phyloP scores from a whole-genome alignment of 2,329 filamentous ascomycete species.

The Byssochlamys sp. region DNA sequence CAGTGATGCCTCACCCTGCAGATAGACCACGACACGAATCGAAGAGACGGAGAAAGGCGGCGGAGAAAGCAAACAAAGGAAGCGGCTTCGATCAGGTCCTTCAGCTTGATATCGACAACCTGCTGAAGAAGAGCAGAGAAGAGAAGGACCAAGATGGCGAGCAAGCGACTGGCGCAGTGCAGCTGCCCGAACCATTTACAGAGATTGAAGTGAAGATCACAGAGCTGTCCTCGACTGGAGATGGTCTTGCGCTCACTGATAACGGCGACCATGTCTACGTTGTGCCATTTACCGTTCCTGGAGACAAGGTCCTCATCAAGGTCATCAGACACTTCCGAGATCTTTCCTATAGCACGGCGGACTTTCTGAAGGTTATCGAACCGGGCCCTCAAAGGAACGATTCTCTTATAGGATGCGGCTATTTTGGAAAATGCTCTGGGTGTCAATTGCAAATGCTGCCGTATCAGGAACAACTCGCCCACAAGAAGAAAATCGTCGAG shows the following conservation, averaged over 20 bases:
- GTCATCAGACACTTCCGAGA: constrained; percentile 61
- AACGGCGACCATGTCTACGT: constrained; percentile 65
- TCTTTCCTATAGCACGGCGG: constrained; percentile 63
- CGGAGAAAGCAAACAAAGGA: constrained; percentile 51
- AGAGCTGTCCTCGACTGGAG: constrained; percentile 80
- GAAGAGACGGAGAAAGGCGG: constrained; percentile 36
- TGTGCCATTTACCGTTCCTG: constrained; percentile 78
- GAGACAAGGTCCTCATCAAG: constrained; percentile 69
- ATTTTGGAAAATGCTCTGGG: constrained; percentile 79
- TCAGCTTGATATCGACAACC: constrained; percentile 48
- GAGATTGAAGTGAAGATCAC: constrained; percentile 76
- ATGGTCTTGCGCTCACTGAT: constrained; percentile 68
- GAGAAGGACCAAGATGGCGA: constrained; percentile 17
- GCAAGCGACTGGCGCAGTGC: constrained; percentile 14
- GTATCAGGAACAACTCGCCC: constrained; percentile 71
- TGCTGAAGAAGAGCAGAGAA: constrained; percentile 25
- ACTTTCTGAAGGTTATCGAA: constrained; percentile 67
- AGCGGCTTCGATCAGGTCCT: constrained; percentile 60
- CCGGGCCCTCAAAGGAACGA: constrained; percentile 71
- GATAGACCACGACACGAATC: constrained; percentile 15
- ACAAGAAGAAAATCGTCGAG: constrained; percentile 78
- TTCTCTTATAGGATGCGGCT: constrained; percentile 65
- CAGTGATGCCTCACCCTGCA: constrained; percentile 19
- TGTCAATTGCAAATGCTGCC: constrained; percentile 97
- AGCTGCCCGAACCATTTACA: constrained; percentile 55